Conservation (phyloP, 176 grass and related monocot species). For the Aegilops tauschii region DNA sequence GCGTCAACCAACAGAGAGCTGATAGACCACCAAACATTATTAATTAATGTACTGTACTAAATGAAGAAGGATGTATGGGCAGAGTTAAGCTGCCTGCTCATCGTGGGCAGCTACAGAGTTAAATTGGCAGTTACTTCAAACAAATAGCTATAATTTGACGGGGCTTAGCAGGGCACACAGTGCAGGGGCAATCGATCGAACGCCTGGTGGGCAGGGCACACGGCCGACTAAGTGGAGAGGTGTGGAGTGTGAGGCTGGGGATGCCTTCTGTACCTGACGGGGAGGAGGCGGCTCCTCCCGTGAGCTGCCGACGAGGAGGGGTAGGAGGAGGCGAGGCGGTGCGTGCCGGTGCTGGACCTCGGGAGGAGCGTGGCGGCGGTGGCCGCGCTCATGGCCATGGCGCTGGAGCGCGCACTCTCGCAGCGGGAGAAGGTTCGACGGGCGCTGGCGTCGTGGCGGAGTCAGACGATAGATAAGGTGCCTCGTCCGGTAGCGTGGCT, state of each 20-base stretch:
- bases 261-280: conserved; percentile 19
- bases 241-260: background rate
- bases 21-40: background rate
- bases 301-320: conserved; percentile 6
- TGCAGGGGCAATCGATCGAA: conserved; percentile 15
- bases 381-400: conserved; percentile 47
- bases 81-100: background rate
- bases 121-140: background rate
- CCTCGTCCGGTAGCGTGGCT: background rate
- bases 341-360: conserved; percentile 14
- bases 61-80: background rate
- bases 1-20: background rate
- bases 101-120: background rate
- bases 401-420: background rate
- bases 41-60: background rate
- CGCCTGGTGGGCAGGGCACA: background rate
- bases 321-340: background rate
- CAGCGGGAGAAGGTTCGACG: background rate
- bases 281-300: conserved; percentile 30
- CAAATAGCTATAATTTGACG: background rate
- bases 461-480: conserved; percentile 6
- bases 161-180: background rate
- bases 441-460: background rate
- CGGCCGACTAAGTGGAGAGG: background rate
- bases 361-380: conserved; percentile 44